These are phyloP conservation scores for Apiospora arundinis DNA, from an alignment of 2,329 filamentous ascomycete genomes.

Conservation along the genomic window DNA sequence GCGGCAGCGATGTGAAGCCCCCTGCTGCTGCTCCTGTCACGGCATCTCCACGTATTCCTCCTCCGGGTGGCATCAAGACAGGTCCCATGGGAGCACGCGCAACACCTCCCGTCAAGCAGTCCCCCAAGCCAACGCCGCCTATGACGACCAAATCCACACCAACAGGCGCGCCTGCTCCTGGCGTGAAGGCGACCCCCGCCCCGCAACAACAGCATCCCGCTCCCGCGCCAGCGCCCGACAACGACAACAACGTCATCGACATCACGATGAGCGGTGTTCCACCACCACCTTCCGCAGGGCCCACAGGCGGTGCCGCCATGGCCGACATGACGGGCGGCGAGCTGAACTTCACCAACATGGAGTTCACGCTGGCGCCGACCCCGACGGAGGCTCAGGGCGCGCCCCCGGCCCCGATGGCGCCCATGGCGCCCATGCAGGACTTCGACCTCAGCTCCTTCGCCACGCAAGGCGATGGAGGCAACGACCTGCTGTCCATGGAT, in stretches of 20 bases:
- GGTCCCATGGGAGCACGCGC: conserved; percentile 31
- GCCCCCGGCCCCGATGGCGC: conserved; percentile 42
- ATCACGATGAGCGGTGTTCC: conserved; percentile 25
- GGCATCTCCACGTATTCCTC: background rate
- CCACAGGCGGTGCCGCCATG: conserved; percentile 27
- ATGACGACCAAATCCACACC: conserved; percentile 27
- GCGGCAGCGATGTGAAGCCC: conserved; percentile 34
- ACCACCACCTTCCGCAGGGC: conserved; percentile 25
- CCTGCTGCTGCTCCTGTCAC: background rate
- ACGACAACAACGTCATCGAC: conserved; percentile 28
- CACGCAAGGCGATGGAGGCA: conserved; percentile 33
- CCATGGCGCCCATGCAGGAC: conserved; percentile 44
- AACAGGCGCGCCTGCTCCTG: conserved; percentile 29
- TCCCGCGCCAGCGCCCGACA: conserved; percentile 30
- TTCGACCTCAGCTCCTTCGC: conserved; percentile 54
- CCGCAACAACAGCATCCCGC: conserved; percentile 28
- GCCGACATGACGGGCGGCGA: conserved; percentile 41
- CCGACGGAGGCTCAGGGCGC: conserved; percentile 41
- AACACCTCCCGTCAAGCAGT: conserved; percentile 21
- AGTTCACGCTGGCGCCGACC: conserved; percentile 57
- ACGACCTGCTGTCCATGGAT: conserved; percentile 32
- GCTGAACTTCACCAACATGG: conserved; percentile 62
- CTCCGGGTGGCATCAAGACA: conserved; percentile 15
- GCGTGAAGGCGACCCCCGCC: conserved; percentile 35
- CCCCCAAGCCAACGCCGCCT: conserved; percentile 28